Percentiles rank a stretch among this genome's conserved stretches.
These are phyloP conservation scores for Suhomyces coccinellae DNA, from an alignment of 1,139 yeast genomes.

Conservation along the genomic window DNA sequence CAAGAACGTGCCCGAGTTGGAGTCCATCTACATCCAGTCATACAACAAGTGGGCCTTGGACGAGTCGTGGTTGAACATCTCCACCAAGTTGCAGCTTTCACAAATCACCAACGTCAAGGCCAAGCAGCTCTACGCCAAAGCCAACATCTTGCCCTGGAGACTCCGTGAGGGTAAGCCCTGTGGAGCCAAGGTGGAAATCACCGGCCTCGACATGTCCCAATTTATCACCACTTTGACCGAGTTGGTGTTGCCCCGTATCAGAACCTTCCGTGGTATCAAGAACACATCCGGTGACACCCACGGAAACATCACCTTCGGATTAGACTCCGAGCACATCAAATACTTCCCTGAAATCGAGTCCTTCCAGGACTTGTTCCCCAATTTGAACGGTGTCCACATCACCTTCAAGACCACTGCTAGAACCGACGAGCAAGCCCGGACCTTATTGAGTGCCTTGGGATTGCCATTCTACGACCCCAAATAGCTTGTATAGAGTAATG, in stretches of 20 bases:
- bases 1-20: conserved; percentile 70
- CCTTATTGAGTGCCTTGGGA: conserved; percentile 78
- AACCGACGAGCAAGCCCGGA: conserved; percentile 89
- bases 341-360: conserved; percentile 92
- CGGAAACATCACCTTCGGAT: conserved; percentile 87
- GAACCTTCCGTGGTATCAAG: conserved; percentile 81
- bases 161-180: conserved; percentile 85
- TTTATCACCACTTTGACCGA: conserved; percentile 85
- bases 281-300: conserved; percentile 76
- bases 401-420: conserved; percentile 88
- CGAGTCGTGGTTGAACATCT: conserved; percentile 71
- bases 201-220: conserved; percentile 83
- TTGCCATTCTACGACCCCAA: conserved; percentile 58
- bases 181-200: conserved; percentile 83
- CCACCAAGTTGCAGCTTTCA: conserved; percentile 79
- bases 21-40: conserved; percentile 68
- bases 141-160: conserved; percentile 85
- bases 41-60: conserved; percentile 75
- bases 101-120: conserved; percentile 94
- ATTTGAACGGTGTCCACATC: conserved; percentile 81
- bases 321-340: conserved; percentile 73
- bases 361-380: conserved; percentile 88
- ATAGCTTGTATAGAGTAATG: conserved; percentile 5
- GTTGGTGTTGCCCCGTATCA: conserved; percentile 87
- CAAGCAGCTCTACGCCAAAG: conserved; percentile 65